Evolutionary conservation across 805 yeast species (phyloP).

Genomic region (Teunomyces atbi): DNA sequence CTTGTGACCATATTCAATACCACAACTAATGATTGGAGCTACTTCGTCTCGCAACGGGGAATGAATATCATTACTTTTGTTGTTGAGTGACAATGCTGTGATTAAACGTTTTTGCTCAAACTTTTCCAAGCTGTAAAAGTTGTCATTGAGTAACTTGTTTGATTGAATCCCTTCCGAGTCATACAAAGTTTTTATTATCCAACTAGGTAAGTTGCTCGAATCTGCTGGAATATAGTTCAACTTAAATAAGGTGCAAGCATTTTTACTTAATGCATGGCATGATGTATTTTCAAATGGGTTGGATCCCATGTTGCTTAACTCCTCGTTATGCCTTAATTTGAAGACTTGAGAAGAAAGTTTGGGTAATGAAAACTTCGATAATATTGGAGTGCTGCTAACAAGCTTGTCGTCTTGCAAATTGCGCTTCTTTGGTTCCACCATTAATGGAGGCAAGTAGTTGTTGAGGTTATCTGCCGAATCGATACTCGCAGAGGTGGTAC

Average conservation of each 20-base stretch:
- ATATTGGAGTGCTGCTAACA: constrained; percentile 29
- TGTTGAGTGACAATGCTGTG: constrained; percentile 18
- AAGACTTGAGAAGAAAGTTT: constrained; percentile 24
- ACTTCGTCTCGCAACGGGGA: constrained; percentile 16
- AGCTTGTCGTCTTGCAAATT: constrained; percentile 10
- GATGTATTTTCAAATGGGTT: constrained; percentile 12
- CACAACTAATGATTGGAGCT: constrained; percentile 58
- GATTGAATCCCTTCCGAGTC: constrained; percentile 1
- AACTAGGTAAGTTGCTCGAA: constrained; percentile 38
- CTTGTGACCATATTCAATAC: constrained; percentile 64
- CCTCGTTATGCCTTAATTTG: constrained; percentile 54
- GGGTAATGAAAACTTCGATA: constrained; percentile 58
- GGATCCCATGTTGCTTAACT: constrained; percentile 21
- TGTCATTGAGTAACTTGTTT: constrained; percentile 17
- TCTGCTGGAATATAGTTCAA: constrained; percentile 35
- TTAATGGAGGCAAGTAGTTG: constrained; percentile 11
- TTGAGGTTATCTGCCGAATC: constrained; percentile 5
- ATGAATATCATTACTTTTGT: not conserved
- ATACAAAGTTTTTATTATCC: constrained; percentile 18
- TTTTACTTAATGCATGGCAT: constrained; percentile 9
- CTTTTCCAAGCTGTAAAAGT: constrained; percentile 66
- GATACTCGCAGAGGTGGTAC: constrained; percentile 9
- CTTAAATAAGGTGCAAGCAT: constrained; percentile 14
- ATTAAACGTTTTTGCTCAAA: constrained; percentile 68
- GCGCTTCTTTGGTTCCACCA: not conserved